Base-by-base conservation (phyloP, 139 green algal genomes). In the Picochlorum sp. region DNA sequence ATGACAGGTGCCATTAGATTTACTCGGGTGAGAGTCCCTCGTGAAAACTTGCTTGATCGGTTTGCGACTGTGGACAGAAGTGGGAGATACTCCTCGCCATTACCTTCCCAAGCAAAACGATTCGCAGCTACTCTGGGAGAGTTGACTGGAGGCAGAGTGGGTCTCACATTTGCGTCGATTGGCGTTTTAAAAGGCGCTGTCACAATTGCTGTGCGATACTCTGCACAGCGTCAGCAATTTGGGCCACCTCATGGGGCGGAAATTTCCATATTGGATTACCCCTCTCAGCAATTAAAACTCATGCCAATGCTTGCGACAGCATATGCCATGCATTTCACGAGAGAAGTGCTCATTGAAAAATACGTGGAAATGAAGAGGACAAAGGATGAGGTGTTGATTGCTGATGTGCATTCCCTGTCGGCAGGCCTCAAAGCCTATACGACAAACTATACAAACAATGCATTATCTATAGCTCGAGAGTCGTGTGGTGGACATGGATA, bases 51-150 rank as follows among this genome's bases (percentile, higher is more conserved):
- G 65, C 73, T 94, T 58, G 83, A 94, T 67, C 68, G 83, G 1
- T 94, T 94, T 71, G 85, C 76, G 1, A 72, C 69, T 14, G 86
- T 94, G 41, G 85, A 92, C 72, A 80, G 83, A 63, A 81, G 79
- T 51, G 86, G 86, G 4, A 65, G 77, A 16, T 94, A 92, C 79
- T 77, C 66, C 72, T 79, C 60, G 52, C 79, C 82, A 21, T 77
- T 89, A 37, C 56, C 74, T 16, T 84, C 70, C n/a, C 66, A 83
- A 23, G 66, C 76, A 18, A 69, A 81, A 28, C 68, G 77, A 20
- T 94, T 94, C 76, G 87, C 81, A 0, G 85, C 85, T 38, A 94
- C 87, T 13, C 71, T 94, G 21, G 87, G 86, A 0, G 86, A 94
- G 80, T 82, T 94, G 38, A 94, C 87, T 6, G 87, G 87, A 24